Percentiles rank a stretch among this genome's conserved stretches.
These are phyloP conservation scores for Sinapis alba DNA, from an alignment of 441 rosid genomes.

Conservation along the genomic window DNA sequence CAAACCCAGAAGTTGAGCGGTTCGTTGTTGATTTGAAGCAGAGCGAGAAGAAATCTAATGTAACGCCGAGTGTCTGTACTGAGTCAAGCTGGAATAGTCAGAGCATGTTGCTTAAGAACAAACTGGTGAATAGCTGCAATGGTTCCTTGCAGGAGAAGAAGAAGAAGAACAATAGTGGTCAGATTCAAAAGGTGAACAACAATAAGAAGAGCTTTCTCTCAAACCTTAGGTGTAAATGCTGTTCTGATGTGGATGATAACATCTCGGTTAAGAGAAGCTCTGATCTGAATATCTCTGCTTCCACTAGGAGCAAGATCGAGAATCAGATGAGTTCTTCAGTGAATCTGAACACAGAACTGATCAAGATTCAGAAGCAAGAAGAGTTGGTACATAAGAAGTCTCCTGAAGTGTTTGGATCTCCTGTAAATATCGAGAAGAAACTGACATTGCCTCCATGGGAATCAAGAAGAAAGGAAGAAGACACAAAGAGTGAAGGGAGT, in stretches of 20 bases:
- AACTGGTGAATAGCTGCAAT: constrained; percentile 23
- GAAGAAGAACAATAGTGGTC: constrained; percentile 33
- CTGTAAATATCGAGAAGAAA: constrained; percentile 43
- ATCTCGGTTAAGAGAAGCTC: constrained; percentile 48
- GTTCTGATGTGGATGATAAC: constrained; percentile 53
- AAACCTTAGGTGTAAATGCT: constrained; percentile 68
- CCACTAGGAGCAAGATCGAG: constrained; percentile 35
- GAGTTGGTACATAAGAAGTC: constrained; percentile 49
- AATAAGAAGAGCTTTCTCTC: constrained; percentile 56
- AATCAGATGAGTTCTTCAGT: constrained; percentile 30
- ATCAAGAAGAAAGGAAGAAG: constrained; percentile 33
- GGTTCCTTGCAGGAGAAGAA: constrained; percentile 34
- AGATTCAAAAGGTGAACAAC: constrained; percentile 34
- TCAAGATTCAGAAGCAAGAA: constrained; percentile 40
- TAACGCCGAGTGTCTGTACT: constrained; percentile 59
- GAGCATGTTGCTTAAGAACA: constrained; percentile 51
- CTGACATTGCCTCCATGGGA: constrained; percentile 50
- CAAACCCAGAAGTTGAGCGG: constrained; percentile 30
- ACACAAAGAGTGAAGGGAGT: constrained; percentile 46
- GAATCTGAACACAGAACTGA: constrained; percentile 39
- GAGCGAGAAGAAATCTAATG: constrained; percentile 38
- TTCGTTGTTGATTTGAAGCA: constrained; percentile 20
- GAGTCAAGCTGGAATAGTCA: constrained; percentile 86
- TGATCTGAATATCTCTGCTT: constrained; percentile 28
- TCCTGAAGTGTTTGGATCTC: constrained; percentile 67